These are phyloP conservation scores for Rhizopogon sp. DNA, from an alignment of 768 basidiomycete species.

Conservation along the genomic window DNA sequence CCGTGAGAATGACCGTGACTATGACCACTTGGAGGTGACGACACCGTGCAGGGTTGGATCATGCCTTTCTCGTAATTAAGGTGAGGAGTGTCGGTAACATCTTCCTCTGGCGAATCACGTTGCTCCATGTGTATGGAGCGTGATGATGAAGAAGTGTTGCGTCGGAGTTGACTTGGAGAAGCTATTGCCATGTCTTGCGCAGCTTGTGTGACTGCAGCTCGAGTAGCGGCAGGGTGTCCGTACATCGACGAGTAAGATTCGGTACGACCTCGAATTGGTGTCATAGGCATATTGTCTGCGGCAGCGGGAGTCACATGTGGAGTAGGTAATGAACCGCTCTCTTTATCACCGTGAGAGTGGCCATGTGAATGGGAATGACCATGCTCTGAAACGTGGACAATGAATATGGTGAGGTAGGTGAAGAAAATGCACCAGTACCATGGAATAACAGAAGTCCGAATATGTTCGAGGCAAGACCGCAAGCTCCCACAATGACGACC, in stretches of 20 bases:
- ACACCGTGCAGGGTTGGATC: constrained; percentile 20
- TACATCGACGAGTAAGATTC: constrained; percentile 60
- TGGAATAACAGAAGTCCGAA: constrained; percentile 94
- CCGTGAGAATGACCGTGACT: constrained; percentile 39
- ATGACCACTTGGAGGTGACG: constrained; percentile 9
- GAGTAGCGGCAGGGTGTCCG: constrained; percentile 69
- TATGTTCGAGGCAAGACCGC: constrained; percentile 88
- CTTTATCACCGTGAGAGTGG: constrained; percentile 40
- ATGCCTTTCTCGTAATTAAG: constrained; percentile 38
- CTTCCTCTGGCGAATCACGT: background rate
- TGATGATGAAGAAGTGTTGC: constrained; percentile 21
- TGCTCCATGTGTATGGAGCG: background rate
- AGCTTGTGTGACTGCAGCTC: constrained; percentile 71
- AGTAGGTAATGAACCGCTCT: constrained; percentile 32
- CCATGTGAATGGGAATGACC: constrained; percentile 67
- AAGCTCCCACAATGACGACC: constrained; percentile 83
- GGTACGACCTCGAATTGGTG: constrained; percentile 27
- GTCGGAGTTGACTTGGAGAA: constrained; percentile 4
- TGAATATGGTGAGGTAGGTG: constrained; percentile 5
- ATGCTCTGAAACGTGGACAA: constrained; percentile 18
- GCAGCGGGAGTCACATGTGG: constrained; percentile 31
- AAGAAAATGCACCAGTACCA: constrained; percentile 43
- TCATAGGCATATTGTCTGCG: constrained; percentile 27
- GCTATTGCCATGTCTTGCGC: constrained; percentile 68
- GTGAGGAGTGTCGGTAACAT: background rate